phyloP scores from a whole-genome alignment of 176 grass and related monocot species.

The Oryza glaberrima region DNA sequence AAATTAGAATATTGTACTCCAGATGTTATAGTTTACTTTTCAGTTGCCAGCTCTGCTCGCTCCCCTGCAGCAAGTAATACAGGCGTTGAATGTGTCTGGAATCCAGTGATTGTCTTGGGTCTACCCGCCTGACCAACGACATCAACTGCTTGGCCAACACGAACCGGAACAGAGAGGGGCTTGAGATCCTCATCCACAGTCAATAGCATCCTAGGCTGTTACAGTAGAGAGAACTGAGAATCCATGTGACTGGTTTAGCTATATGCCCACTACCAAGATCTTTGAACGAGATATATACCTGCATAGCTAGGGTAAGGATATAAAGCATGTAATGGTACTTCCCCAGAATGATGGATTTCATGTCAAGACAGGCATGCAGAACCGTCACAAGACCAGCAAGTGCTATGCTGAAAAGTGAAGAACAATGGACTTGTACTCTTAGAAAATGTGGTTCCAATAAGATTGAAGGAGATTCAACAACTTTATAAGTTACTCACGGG shows the following conservation, averaged over 20 bases:
- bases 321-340: conserved; percentile 85
- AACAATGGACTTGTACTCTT: background rate
- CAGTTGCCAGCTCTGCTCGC: conserved; percentile 75
- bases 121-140: conserved; percentile 72
- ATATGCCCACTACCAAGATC: background rate
- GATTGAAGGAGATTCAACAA: background rate
- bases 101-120: conserved; percentile 76
- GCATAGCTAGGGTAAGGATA: conserved; percentile 73
- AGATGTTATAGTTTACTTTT: conserved; percentile 50
- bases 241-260: background rate
- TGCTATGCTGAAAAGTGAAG: conserved; percentile 52
- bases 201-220: conserved; percentile 76
- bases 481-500: conserved; percentile 52
- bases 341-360: conserved; percentile 71
- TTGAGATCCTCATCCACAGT: conserved; percentile 78
- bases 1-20: background rate
- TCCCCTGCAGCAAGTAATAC: conserved; percentile 77
- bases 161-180: conserved; percentile 62
- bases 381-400: conserved; percentile 71
- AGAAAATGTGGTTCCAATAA: background rate
- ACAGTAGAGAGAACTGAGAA: conserved; percentile 26
- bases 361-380: conserved; percentile 71
- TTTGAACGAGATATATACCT: conserved; percentile 41
- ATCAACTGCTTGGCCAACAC: conserved; percentile 81
- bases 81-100: conserved; percentile 84